phyloP scores from a whole-genome alignment of 2,329 filamentous ascomycete species.

The Alternaria gansuensis region DNA sequence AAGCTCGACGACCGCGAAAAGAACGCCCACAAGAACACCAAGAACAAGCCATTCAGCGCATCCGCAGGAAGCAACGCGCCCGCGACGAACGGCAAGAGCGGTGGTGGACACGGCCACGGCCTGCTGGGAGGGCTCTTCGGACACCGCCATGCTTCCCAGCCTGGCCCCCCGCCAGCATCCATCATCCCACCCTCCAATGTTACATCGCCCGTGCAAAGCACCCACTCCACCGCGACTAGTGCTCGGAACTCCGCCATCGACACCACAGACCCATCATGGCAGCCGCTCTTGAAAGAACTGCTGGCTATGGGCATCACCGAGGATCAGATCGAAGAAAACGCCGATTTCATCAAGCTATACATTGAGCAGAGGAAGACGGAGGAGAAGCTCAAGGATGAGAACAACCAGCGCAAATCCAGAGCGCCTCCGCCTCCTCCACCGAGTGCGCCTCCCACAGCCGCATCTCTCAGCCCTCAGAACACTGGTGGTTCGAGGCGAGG shows the following conservation, averaged over 20 bases:
- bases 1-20: slow-evolving; percentile 97
- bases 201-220: slow-evolving; percentile 50
- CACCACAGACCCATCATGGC: slow-evolving; percentile 68
- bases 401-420: slow-evolving; percentile 60
- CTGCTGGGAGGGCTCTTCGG: slow-evolving; percentile 63
- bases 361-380: slow-evolving; percentile 70
- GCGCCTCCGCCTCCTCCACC: slow-evolving; percentile 72
- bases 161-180: slow-evolving; percentile 56
- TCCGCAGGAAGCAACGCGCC: slow-evolving; percentile 36
- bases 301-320: slow-evolving; percentile 72
- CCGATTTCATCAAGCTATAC: slow-evolving; percentile 73
- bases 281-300: slow-evolving; percentile 68
- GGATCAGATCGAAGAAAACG: slow-evolving; percentile 72
- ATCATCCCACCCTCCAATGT: slow-evolving; percentile 59
- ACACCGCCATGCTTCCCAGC: slow-evolving; percentile 59
- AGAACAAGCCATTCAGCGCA: slow-evolving; percentile 74
- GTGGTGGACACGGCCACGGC: slow-evolving; percentile 53
- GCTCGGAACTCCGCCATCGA: slow-evolving; percentile 62
- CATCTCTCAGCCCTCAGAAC: slow-evolving; percentile 67
- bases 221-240: slow-evolving; percentile 48
- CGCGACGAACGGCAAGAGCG: slow-evolving; percentile 42
- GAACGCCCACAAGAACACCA: slow-evolving; percentile 89
- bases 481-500: slow-evolving; percentile 69
- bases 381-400: slow-evolving; percentile 57
- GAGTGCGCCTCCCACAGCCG: slow-evolving; percentile 53